Evolutionary conservation across 2,329 filamentous ascomycete genomes (phyloP), one percentile per base, ranked within the genome.

Genomic region (Colletotrichum euphorbiae): DNA sequence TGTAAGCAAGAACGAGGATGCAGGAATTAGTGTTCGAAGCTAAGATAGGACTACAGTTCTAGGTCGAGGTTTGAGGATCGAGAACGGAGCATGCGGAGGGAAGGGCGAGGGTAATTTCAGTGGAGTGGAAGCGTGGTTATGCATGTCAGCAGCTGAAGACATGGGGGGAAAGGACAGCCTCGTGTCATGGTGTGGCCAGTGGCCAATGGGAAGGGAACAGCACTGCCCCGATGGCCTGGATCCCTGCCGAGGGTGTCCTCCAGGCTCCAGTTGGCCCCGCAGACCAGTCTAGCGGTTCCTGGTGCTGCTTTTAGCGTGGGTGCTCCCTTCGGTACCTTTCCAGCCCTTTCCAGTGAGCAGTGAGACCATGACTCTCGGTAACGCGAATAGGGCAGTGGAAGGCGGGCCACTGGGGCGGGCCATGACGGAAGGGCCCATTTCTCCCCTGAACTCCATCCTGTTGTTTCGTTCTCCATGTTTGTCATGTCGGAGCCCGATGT

Each of bases 91-190:
- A 66, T 62, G 42, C 21, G 24, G n/a, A 31, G 55, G 19, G 42
- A 42, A 40, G 9, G 36, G 21, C 46, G 24, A 48, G 54, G 42
- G 46, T n/a, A 54, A 50, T 60, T 67, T 67, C 45, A 50, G 50
- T 36, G 50, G 42, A 60, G 54, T 60, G 61, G 42, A 55, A 51
- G 61, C 48, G 48, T 65, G 55, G 61, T 52, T 59, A 68, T 68
- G 65, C 65, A 65, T 68, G 65, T 68, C 65, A 68, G 65, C 65
- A 68, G 65, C 65, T 68, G 65, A 68, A 38, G 40, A 55, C 61
- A 65, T 54, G 54, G 61, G 54, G 42, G 31, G 19, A 46, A 46
- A 46, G 61, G 48, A 48, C 65, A 68, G 61, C 61, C 62, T 52
- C 59, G 63, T 56, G 50, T 36, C 43, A 50, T 50, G 58, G 58